Conservation (phyloP, 495 filamentous ascomycete genomes). For the Daldinia vernicosa region DNA sequence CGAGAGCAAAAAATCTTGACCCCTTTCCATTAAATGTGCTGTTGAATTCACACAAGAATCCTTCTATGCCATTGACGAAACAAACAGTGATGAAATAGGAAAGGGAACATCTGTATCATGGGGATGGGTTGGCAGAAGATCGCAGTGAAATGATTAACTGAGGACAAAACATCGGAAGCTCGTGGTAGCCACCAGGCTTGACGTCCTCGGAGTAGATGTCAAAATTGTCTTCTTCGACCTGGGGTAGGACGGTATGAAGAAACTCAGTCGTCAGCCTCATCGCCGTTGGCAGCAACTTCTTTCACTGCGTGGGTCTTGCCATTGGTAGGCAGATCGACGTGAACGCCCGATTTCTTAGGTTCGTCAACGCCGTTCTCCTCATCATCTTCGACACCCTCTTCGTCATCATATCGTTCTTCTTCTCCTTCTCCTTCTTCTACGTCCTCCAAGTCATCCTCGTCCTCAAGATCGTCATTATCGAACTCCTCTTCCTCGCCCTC, state of each 20-base stretch:
- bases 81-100: conserved; percentile 15
- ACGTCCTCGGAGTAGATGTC: not conserved
- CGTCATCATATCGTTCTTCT: conserved; percentile 48
- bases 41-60: conserved; percentile 16
- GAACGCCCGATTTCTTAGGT: conserved; percentile 49
- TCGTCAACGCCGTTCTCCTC: conserved; percentile 44
- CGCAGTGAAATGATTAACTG: not conserved
- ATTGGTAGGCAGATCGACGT: conserved; percentile 47
- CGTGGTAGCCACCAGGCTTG: not conserved
- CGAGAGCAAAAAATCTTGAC: conserved; percentile 19
- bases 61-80: conserved; percentile 34
- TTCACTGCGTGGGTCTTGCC: conserved; percentile 46
- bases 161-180: not conserved
- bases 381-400: conserved; percentile 50
- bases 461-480: conserved; percentile 40
- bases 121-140: not conserved
- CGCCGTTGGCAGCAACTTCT: conserved; percentile 31
- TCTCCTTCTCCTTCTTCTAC: conserved; percentile 51
- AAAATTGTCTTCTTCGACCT: not conserved
- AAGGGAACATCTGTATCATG: conserved; percentile 2
- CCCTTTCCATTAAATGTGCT: conserved; percentile 27
- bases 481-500: conserved; percentile 47
- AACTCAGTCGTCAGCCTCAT: conserved; percentile 32
- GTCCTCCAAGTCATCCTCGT: conserved; percentile 47
- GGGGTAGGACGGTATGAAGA: not conserved